Base-by-base conservation (phyloP, 106 monocot genomes). In the Gastrodia elata region DNA sequence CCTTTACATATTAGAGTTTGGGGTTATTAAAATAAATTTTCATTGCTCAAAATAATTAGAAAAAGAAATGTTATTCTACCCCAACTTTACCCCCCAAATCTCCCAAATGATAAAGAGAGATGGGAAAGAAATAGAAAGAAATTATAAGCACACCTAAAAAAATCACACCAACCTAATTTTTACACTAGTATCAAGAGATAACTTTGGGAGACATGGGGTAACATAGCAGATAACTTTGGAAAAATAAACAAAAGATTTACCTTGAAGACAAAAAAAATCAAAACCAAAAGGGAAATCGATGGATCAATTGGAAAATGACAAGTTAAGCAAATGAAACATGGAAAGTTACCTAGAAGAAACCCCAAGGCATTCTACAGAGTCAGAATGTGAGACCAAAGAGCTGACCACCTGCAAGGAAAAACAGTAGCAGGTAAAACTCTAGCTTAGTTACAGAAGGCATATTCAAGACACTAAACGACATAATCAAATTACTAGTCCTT, bases 341-440 rank as follows among this genome's bases (percentile, higher is more conserved):
- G 16, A 61, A 28, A 61, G 5, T 40, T 87, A 94, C 94, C 94
- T 84, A 74, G 80, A 38, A 68, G 91, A 89, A 77, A 92, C 68
- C 5, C 81, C 87, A 81, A 90, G 77, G 41, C 90, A 88, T 55
- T 96, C 96, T 38, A 96, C 80, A 64, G 96, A 96, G 24, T 77
- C 77, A 4, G 89, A 56, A 75, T 96, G 96, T 72, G 74, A 79
- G 24, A 32, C 39, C 64, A 96, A 71, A 10, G 96, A 90, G 56
- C 76, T 78, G 68, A 83, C 75, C 43, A 92, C 83, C 96, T 92
- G 25, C 24, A 69, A 69, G 15, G 40, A 40, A 40, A 69, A 69
- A 36, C 4, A 4, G n/a, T n/a, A n/a, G n/a, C n/a, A 69, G 15
- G 40, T 25, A 40, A 69, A 69, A 36, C 4, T 5, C 7, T 18